Conservation (phyloP, 805 yeast species). For the Lachancea waltii region DNA sequence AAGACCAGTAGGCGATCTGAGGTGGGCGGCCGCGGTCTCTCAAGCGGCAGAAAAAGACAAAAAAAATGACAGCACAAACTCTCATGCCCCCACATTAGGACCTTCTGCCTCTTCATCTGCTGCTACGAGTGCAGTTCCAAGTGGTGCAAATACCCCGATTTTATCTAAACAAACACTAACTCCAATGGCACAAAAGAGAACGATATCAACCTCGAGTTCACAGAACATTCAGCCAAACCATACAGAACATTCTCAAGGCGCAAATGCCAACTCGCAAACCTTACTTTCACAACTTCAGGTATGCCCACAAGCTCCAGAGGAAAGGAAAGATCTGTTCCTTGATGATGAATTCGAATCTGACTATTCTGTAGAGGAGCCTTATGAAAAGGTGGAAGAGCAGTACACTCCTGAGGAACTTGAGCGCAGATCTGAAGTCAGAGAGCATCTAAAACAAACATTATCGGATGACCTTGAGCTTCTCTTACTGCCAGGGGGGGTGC, state of each 20-base stretch:
- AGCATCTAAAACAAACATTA: conserved; percentile 13
- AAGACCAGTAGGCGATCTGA: conserved; percentile 47
- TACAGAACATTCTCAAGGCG: too few species aligned
- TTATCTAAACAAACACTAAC: conserved; percentile 14
- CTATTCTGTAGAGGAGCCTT: conserved; percentile 24
- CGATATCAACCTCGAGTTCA: not conserved
- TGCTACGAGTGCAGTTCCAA: conserved; percentile 12
- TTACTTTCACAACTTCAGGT: too few species aligned
- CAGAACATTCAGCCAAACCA: not conserved
- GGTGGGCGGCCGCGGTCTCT: conserved; percentile 53
- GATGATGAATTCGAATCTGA: conserved; percentile 22
- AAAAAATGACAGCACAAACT: conserved; percentile 9
- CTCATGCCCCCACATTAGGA: conserved; percentile 3
- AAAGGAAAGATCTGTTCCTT: too few species aligned
- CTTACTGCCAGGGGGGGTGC: conserved; percentile 30
- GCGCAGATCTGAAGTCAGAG: conserved; percentile 8
- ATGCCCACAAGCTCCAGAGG: too few species aligned
- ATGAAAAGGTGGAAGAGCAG: conserved; percentile 14
- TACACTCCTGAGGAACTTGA: conserved; percentile 15
- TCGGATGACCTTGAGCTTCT: conserved; percentile 19
- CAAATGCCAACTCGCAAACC: too few species aligned
- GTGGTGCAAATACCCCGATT: conserved; percentile 20
- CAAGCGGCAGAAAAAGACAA: conserved; percentile 25
- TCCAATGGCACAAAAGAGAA: conserved; percentile 3
- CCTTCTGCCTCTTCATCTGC: conserved; percentile 11